Conservation (phyloP, 352 stramenopile species). For the Phytophthora pini region DNA sequence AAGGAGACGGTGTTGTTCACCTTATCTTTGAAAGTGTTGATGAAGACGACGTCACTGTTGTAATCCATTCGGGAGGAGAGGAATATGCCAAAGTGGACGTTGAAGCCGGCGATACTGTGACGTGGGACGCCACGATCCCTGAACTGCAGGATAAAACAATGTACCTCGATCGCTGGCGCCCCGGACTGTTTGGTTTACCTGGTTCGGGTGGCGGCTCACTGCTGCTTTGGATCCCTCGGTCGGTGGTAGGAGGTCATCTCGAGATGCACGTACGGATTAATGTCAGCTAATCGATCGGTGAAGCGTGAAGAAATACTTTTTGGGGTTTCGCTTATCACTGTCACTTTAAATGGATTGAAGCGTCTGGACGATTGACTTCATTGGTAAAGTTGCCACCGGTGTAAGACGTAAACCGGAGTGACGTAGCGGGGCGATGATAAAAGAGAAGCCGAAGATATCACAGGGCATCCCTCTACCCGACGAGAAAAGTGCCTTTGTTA, state of each 20-base stretch:
- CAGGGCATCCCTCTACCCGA: too few relatives aligned
- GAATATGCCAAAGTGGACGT: constrained; percentile 27
- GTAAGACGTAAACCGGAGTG: too few relatives aligned
- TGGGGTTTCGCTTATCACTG: too few relatives aligned
- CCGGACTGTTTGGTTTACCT: constrained; percentile 18
- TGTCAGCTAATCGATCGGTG: constrained; percentile 30
- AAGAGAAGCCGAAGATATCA: too few relatives aligned
- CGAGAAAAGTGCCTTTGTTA: too few relatives aligned
- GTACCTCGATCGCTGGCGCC: constrained; percentile 32
- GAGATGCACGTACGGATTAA: constrained; percentile 38
- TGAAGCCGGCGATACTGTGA: constrained; percentile 20
- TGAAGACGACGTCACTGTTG: constrained; percentile 27
- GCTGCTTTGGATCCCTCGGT: constrained; percentile 49
- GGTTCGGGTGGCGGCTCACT: constrained; percentile 26
- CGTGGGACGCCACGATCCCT: constrained; percentile 24
- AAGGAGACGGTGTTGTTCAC: constrained; percentile 31
- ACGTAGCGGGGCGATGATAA: too few relatives aligned
- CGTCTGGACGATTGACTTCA: too few relatives aligned
- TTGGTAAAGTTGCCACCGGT: too few relatives aligned
- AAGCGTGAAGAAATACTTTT: too few relatives aligned
- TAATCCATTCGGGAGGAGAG: constrained; percentile 28
- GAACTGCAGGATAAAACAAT: constrained; percentile 30
- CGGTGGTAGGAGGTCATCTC: constrained; percentile 37
- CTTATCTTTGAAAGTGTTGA: constrained; percentile 30
- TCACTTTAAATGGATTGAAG: too few relatives aligned